Evolutionary conservation across 2,329 filamentous ascomycete species (phyloP), one percentile per base, ranked within the genome.

Genomic region (Aureobasidium melanogenum): DNA sequence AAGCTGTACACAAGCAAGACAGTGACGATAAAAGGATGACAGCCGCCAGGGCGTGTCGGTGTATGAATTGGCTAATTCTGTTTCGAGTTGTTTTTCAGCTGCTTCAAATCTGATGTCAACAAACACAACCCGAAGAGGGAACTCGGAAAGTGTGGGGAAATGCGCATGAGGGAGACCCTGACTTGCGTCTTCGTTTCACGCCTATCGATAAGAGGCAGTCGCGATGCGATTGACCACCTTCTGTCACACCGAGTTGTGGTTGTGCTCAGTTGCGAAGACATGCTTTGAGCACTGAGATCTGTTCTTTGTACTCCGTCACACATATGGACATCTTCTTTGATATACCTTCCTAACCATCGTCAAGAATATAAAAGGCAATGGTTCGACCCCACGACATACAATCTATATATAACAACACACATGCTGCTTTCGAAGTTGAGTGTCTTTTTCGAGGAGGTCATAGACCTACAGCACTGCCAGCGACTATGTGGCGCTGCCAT

Each of bases 1-100:
- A 19, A 43, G 41, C 30, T 38, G 32, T 38, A 22, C 28, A 19
- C 43, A 28, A 19, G 19, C 15, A 43, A 30, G 19, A 24, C 10
- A 22, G 22, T 15, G 22, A 30, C 5, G 17, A 17, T 3, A 41
- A 19, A 17, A 10, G n/a, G 7, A 7, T 26, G 56, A 59, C 56
- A 44, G 56, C 56, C 56, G n/a, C 56, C 56, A 39, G 56, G 56
- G 56, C 56, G 46, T 46, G 56, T 50, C 56, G 26, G 5, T 17
- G 39, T 56, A 43, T 56, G 52, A 24, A 56, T 44, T 56, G 36
- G 51, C 24, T 54, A 41, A 56, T 43, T 47, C 43, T 38, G 30
- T 26, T 47, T 36, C 28, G 2, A 36, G 50, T 56, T 56, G 52
- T 44, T 56, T 56, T 44, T 44, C 24, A 17, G 52, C 26, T 34